These are phyloP conservation scores for Nothophaeocryptopus gaeumannii DNA, from an alignment of 2,329 filamentous ascomycete genomes.

Conservation along the genomic window DNA sequence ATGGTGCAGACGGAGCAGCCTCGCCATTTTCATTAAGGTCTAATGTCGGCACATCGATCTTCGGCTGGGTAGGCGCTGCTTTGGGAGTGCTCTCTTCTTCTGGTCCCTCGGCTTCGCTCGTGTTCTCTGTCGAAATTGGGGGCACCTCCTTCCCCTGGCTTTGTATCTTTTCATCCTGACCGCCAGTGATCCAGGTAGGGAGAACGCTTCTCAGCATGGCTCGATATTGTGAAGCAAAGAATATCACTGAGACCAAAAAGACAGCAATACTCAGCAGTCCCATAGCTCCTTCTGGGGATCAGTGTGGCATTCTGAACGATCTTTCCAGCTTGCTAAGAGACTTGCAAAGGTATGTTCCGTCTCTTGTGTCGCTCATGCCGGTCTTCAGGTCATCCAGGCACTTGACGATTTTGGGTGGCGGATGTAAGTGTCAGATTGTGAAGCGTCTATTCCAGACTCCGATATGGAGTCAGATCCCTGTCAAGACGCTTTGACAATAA, in stretches of 20 bases:
- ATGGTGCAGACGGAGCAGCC: slow-evolving; percentile 34
- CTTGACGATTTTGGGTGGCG: no score
- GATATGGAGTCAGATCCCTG: no score
- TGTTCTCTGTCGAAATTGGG: background rate
- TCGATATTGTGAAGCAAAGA: slow-evolving; percentile 41
- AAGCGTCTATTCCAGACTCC: no score
- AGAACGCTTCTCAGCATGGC: slow-evolving; percentile 36
- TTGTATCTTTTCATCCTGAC: background rate
- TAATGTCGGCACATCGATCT: slow-evolving; percentile 28
- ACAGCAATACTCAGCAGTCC: slow-evolving; percentile 41
- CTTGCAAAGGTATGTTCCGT: no score
- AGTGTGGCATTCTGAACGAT: no score
- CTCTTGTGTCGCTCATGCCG: no score
- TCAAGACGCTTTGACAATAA: no score
- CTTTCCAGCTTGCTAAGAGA: no score
- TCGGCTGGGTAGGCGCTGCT: slow-evolving; percentile 18
- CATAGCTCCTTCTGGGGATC: slow-evolving; percentile 31
- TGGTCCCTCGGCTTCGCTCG: slow-evolving; percentile 18
- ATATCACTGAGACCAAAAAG: slow-evolving; percentile 40
- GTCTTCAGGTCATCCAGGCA: no score
- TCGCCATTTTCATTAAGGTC: slow-evolving; percentile 27
- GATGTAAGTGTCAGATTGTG: no score
- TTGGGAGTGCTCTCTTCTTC: slow-evolving; percentile 34
- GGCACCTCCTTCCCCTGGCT: slow-evolving; percentile 4
- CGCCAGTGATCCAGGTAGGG: slow-evolving; percentile 27